Evolutionary conservation across 2,329 filamentous ascomycete species (phyloP).

Genomic region (Capronia epimyces): DNA sequence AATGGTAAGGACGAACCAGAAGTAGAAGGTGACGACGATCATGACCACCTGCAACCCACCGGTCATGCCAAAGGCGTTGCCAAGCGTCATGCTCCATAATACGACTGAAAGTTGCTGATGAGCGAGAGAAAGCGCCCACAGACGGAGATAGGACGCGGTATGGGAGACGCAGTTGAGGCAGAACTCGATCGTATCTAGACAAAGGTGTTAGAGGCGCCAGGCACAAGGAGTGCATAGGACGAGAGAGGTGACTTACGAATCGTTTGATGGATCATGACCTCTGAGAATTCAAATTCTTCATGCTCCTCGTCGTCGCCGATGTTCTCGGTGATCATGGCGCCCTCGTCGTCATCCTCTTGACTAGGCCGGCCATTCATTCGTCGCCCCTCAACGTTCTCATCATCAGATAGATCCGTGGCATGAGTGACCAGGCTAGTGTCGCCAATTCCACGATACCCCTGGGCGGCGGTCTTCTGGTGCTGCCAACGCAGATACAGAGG

Average conservation of each 20-base stretch:
- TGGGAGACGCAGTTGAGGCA: constrained; percentile 98
- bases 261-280: constrained; percentile 97
- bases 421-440: constrained; percentile 75
- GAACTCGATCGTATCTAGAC: constrained; percentile 58
- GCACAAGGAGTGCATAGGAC: not conserved
- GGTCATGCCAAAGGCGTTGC: constrained; percentile 61
- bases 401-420: constrained; percentile 83
- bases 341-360: constrained; percentile 70
- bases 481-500: constrained; percentile 92
- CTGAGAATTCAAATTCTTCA: constrained; percentile 94
- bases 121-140: constrained; percentile 94
- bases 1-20: constrained; percentile 84
- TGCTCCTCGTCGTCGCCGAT: constrained; percentile 66
- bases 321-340: constrained; percentile 84
- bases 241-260: constrained; percentile 63
- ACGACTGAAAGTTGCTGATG: constrained; percentile 97
- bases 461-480: constrained; percentile 78
- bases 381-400: constrained; percentile 34
- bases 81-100: constrained; percentile 93
- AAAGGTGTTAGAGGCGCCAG: not conserved
- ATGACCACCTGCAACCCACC: constrained; percentile 69
- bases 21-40: constrained; percentile 73
- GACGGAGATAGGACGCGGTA: constrained; percentile 95
- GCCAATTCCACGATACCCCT: constrained; percentile 89
- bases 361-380: constrained; percentile 58